A percentile compares a stretch with the other conserved stretches of the same genome.
Conservation (phyloP, 2,329 filamentous ascomycete species). For the Chlorencoelia australis region DNA sequence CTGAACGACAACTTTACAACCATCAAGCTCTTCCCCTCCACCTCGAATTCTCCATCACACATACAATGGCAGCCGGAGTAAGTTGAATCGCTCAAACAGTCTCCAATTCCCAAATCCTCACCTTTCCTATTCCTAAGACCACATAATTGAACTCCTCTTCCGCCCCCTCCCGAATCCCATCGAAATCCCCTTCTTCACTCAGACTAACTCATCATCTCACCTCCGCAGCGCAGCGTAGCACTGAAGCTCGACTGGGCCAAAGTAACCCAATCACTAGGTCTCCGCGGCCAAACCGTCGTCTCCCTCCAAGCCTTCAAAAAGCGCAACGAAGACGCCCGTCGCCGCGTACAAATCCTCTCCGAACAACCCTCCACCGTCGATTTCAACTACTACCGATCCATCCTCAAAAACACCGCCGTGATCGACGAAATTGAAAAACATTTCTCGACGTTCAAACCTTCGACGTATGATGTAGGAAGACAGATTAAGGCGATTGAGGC, state of each 20-base stretch:
- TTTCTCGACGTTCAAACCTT: constrained; percentile 83
- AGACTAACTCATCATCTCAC: constrained; percentile 12
- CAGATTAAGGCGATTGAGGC: constrained; percentile 98
- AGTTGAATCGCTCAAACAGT: constrained; percentile 32
- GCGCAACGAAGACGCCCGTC: constrained; percentile 97
- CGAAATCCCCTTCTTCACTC: not conserved
- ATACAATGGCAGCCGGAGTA: constrained; percentile 59
- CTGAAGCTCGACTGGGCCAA: constrained; percentile 99
- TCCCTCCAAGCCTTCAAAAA: constrained; percentile 97
- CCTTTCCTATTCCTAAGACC: constrained; percentile 7
- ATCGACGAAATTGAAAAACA: constrained; percentile 96
- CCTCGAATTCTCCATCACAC: too few species aligned
- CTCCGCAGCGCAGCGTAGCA: constrained; percentile 80
- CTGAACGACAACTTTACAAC: constrained; percentile 32
- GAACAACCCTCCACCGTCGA: constrained; percentile 82
- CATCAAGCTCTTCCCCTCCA: too few species aligned
- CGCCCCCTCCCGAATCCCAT: not conserved
- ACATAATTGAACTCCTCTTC: constrained; percentile 1
- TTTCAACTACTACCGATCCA: constrained; percentile 82
- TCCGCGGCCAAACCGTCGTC: constrained; percentile 86
- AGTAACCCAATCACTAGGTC: constrained; percentile 85
- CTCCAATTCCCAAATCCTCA: not conserved
- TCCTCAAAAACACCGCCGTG: constrained; percentile 93
- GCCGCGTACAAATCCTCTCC: constrained; percentile 75
- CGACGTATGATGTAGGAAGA: constrained; percentile 82